These are phyloP conservation scores for Solanum chmielewskii DNA, from an alignment of 257 asterid genomes.

Conservation along the genomic window DNA sequence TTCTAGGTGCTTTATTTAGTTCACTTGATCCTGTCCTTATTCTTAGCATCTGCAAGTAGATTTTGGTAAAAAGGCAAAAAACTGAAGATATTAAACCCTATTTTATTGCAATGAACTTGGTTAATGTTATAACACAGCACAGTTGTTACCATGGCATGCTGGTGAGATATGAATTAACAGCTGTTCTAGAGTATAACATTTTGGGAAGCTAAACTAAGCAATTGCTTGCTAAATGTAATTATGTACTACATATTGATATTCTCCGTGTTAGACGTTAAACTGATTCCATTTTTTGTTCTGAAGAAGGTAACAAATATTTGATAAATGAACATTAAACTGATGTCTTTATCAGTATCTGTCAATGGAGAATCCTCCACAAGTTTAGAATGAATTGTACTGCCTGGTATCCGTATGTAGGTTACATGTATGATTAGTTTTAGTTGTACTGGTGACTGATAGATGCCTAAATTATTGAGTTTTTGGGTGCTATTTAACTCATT, in stretches of 20 bases:
- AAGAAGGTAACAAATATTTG: background rate
- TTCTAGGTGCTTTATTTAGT: background rate
- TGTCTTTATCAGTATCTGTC: background rate
- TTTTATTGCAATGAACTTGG: background rate
- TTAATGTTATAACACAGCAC: background rate
- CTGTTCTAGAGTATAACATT: background rate
- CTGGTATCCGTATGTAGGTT: background rate
- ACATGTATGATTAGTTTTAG: background rate
- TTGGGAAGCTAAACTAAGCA: background rate
- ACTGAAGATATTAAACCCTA: background rate
- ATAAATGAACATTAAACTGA: background rate
- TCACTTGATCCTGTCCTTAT: background rate
- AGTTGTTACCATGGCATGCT: background rate
- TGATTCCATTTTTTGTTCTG: background rate
- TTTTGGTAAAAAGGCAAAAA: background rate
- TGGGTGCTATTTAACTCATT: conserved; percentile 9
- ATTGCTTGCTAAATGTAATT: background rate
- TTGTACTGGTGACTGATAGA: background rate
- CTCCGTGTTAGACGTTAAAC: background rate
- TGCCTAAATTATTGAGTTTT: background rate
- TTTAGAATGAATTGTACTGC: background rate
- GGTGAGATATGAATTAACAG: background rate
- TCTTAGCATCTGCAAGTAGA: background rate
- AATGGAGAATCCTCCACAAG: background rate
- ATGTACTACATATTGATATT: background rate